Conservation (phyloP, 1,139 yeast species). For the Ogataea hybrid region DNA sequence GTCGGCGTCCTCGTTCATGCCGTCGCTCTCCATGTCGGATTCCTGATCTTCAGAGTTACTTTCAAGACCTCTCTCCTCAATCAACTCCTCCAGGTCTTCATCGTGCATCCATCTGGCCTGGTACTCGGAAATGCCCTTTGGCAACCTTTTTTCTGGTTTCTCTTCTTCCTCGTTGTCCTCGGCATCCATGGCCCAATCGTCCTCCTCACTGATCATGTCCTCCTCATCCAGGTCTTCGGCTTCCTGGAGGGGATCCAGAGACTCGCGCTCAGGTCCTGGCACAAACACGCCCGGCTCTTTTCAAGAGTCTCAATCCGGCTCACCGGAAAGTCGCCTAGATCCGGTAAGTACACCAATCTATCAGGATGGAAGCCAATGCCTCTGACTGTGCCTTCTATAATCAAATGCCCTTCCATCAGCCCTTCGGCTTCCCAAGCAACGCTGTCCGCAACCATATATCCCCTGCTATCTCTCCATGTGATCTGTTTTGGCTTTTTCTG, state of each 20-base stretch:
- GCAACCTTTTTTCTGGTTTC: slow-evolving; percentile 47
- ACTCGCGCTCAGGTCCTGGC: slow-evolving; percentile 6
- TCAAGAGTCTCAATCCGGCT: slow-evolving; percentile 57
- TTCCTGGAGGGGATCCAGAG: slow-evolving; percentile 42
- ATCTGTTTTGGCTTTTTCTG: slow-evolving; percentile 85
- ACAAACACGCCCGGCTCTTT: slow-evolving; percentile 45
- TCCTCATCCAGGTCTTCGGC: slow-evolving; percentile 44
- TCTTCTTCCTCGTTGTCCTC: slow-evolving; percentile 35
- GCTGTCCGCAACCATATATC: slow-evolving; percentile 77
- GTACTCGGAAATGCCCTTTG: slow-evolving; percentile 89
- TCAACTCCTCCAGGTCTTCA: slow-evolving; percentile 44
- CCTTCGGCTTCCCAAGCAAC: slow-evolving; percentile 46
- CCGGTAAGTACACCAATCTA: slow-evolving; percentile 81
- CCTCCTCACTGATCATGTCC: slow-evolving; percentile 28
- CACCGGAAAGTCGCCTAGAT: slow-evolving; percentile 84
- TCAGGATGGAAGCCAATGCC: slow-evolving; percentile 82
- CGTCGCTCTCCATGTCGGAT: slow-evolving; percentile 43
- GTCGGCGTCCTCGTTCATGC: slow-evolving; percentile 46
- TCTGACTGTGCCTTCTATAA: slow-evolving; percentile 80
- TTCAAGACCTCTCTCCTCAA: slow-evolving; percentile 52
- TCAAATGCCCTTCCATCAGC: slow-evolving; percentile 41
- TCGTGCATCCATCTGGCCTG: slow-evolving; percentile 92
- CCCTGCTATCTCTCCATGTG: slow-evolving; percentile 89
- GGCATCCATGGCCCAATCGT: slow-evolving; percentile 15
- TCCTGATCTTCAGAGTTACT: slow-evolving; percentile 39